These are phyloP conservation scores for Phaseolus lunatus DNA, from an alignment of 306 rosid species.

Conservation along the genomic window DNA sequence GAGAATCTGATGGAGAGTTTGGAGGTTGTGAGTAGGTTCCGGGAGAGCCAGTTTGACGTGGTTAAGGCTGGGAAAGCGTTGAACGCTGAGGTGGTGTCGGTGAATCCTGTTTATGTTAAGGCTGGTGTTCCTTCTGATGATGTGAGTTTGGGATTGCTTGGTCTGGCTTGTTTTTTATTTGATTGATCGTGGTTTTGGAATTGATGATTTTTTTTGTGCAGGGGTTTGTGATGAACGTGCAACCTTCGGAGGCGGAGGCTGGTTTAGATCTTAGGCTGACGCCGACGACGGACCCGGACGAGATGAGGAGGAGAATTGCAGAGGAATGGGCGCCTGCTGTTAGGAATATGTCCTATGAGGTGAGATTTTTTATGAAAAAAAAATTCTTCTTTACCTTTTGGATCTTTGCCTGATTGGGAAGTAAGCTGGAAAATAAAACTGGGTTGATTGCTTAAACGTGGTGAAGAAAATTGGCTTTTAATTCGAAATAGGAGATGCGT, in stretches of 20 bases:
- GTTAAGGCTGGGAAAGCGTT: slow-evolving; percentile 80
- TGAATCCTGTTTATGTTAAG: slow-evolving; percentile 83
- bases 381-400: no score
- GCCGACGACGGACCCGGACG: slow-evolving; percentile 70
- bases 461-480: no score
- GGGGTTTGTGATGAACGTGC: slow-evolving; percentile 95
- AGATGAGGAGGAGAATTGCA: slow-evolving; percentile 66
- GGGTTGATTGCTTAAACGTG: no score
- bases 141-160: slow-evolving; percentile 52
- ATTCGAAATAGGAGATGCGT: no score
- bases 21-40: slow-evolving; percentile 65
- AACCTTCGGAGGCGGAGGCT: slow-evolving; percentile 93
- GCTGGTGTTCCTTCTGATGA: slow-evolving; percentile 66
- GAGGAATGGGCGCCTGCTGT: slow-evolving; percentile 86
- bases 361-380: slow-evolving; percentile 15
- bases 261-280: slow-evolving; percentile 84
- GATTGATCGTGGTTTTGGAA: background rate
- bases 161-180: background rate
- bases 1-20: slow-evolving; percentile 93
- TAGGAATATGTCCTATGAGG: slow-evolving; percentile 83
- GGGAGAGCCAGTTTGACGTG: slow-evolving; percentile 81
- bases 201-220: slow-evolving; percentile 47
- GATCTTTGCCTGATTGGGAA: no score
- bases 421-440: no score
- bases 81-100: slow-evolving; percentile 80